Conservation (phyloP, 1,284 basidiomycete genomes). For the Malassezia brasiliensis region DNA sequence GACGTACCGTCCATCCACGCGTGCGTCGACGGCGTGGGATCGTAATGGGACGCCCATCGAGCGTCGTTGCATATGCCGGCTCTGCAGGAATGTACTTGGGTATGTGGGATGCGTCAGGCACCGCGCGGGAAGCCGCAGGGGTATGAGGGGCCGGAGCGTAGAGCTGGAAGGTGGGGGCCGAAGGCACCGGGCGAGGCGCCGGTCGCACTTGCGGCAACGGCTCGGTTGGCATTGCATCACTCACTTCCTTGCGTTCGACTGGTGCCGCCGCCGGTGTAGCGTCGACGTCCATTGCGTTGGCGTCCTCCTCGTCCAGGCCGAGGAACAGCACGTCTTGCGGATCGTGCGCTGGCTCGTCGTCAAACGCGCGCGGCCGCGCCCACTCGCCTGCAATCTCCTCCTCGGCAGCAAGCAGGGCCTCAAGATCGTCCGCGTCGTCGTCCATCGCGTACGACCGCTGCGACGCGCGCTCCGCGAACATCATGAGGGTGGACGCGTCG, state of each 20-base stretch:
- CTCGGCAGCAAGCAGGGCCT: conserved; percentile 11
- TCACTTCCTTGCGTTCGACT: too few species aligned
- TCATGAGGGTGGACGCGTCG: not conserved
- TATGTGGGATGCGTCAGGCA: conserved; percentile 2
- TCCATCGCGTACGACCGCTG: not conserved
- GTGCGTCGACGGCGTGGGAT: conserved; percentile 33
- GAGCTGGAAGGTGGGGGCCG: not conserved
- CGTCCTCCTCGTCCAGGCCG: not conserved
- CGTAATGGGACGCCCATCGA: conserved; percentile 25
- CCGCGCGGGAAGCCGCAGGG: not conserved
- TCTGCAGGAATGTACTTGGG: conserved; percentile 43
- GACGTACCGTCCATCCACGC: conserved; percentile 29
- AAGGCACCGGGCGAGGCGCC: not conserved
- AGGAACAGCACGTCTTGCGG: not conserved
- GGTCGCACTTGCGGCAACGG: not conserved
- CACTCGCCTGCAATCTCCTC: not conserved
- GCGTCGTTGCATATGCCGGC: conserved; percentile 22
- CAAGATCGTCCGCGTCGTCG: conserved; percentile 7
- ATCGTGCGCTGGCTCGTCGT: not conserved
- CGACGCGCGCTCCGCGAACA: conserved; percentile 4
- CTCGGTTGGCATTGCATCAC: not conserved
- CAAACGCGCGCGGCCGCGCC: conserved; percentile 5
- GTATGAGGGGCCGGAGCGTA: too few species aligned
- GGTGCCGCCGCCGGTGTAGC: too few species aligned
- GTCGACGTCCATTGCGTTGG: not conserved